Percentiles rank a stretch among this genome's conserved stretches.
These are phyloP conservation scores for Urostyla sp. DNA, from an alignment of 73 alveolate genomes.

Conservation along the genomic window DNA sequence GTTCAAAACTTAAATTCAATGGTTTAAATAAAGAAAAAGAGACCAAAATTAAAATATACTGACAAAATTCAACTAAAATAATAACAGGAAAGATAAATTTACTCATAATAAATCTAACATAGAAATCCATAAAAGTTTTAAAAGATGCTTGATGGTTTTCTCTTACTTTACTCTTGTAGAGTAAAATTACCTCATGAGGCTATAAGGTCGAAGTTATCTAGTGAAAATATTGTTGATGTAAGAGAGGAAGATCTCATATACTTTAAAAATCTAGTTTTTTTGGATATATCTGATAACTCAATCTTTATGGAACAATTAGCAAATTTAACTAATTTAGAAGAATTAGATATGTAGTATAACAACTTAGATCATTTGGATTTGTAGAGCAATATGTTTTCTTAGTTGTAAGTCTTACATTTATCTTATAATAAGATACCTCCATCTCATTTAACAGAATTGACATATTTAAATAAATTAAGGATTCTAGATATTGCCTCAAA, in stretches of 20 bases:
- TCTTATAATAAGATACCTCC: constrained; percentile 69
- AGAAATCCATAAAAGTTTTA: constrained; percentile 25
- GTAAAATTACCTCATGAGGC: constrained; percentile 76
- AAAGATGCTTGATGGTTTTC: constrained; percentile 67
- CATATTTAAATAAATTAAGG: constrained; percentile 19
- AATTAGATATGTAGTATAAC: constrained; percentile 63
- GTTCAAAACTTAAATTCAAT: constrained; percentile 63
- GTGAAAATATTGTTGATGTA: constrained; percentile 67
- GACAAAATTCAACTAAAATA: constrained; percentile 51
- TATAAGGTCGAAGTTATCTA: constrained; percentile 60
- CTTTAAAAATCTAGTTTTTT: constrained; percentile 57
- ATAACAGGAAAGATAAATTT: constrained; percentile 39
- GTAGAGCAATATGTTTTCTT: constrained; percentile 26
- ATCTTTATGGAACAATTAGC: constrained; percentile 56
- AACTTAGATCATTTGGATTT: constrained; percentile 47
- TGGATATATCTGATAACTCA: constrained; percentile 65
- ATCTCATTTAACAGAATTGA: constrained; percentile 27
- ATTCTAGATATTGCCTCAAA: constrained; percentile 61
- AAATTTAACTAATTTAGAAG: constrained; percentile 40
- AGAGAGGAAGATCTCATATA: constrained; percentile 71
- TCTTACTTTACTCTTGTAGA: constrained; percentile 59
- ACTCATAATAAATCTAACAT: constrained; percentile 46
- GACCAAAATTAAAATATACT: constrained; percentile 40
- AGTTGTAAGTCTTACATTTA: constrained; percentile 33
- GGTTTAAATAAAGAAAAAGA: constrained; percentile 55